Conservation (phyloP, 352 stramenopile species). For the Phytopythium montanum region DNA sequence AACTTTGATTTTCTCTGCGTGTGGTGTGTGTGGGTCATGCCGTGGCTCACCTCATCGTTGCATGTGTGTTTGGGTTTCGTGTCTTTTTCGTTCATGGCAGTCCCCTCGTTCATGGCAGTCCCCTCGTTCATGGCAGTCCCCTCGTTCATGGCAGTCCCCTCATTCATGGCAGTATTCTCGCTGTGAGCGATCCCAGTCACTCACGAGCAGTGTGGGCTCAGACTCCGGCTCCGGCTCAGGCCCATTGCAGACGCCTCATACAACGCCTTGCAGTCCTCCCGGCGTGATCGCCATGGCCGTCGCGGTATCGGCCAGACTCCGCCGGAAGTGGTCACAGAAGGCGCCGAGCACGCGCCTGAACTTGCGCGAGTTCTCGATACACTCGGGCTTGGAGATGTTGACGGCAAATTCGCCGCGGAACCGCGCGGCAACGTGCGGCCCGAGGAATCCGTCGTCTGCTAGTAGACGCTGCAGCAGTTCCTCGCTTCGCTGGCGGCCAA, state of each 20-base stretch:
- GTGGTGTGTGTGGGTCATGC: too few relatives aligned
- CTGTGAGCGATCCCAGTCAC: neutral
- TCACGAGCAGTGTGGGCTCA: too few relatives aligned
- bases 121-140: neutral
- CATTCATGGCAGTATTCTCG: neutral
- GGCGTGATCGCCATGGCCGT: slow-evolving; percentile 8
- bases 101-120: neutral
- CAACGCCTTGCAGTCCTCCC: slow-evolving; percentile 6
- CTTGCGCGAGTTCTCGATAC: slow-evolving; percentile 73
- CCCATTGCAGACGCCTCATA: neutral
- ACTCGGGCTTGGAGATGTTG: slow-evolving; percentile 56
- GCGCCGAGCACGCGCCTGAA: slow-evolving; percentile 71
- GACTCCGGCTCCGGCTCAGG: too few relatives aligned
- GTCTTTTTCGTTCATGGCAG: neutral
- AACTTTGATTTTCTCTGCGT: neutral
- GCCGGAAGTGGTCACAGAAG: slow-evolving; percentile 80
- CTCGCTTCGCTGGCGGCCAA: slow-evolving; percentile 57
- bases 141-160: neutral
- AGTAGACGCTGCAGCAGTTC: slow-evolving; percentile 56
- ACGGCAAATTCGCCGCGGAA: slow-evolving; percentile 53
- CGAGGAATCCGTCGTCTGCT: slow-evolving; percentile 55
- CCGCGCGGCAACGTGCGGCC: slow-evolving; percentile 47
- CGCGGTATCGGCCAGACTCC: slow-evolving; percentile 34
- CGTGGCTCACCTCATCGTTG: neutral
- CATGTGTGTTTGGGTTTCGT: neutral